Percentiles rank a stretch among this genome's conserved stretches.
Conservation (phyloP, 441 rosid genomes). For the Pelargonium australe region DNA sequence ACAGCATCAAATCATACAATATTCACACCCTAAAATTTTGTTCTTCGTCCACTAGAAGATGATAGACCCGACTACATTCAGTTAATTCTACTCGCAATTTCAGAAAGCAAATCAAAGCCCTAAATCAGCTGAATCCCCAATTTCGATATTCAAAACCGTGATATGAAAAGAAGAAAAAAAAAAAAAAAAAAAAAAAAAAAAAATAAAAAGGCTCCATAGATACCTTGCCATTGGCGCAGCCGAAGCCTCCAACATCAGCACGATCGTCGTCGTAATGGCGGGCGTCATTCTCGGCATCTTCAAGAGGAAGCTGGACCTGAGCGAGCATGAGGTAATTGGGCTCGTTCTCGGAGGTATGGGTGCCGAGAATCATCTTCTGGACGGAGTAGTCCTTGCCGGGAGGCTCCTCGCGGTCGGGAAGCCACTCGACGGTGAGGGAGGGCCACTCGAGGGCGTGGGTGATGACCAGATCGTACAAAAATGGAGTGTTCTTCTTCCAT, state of each 20-base stretch:
- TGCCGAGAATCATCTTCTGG: slow-evolving; percentile 95
- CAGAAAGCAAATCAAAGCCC: no score
- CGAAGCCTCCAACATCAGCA: slow-evolving; percentile 77
- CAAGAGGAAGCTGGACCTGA: slow-evolving; percentile 87
- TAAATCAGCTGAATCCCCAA: no score
- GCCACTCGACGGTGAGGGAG: slow-evolving; percentile 93
- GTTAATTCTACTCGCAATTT: no score
- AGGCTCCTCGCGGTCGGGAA: slow-evolving; percentile 87
- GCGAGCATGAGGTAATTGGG: slow-evolving; percentile 95
- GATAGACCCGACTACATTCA: no score
- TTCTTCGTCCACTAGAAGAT: no score
- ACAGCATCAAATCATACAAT: no score
- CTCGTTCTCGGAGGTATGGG: slow-evolving; percentile 95
- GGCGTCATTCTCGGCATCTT: slow-evolving; percentile 77
- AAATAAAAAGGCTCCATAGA: no score
- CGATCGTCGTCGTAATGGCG: slow-evolving; percentile 89
- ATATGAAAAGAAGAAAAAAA: not conserved
- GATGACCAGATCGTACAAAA: slow-evolving; percentile 80
- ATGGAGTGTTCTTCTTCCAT: slow-evolving; percentile 98
- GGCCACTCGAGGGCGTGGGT: slow-evolving; percentile 99
- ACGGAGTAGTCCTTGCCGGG: slow-evolving; percentile 79
- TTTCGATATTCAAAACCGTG: no score
- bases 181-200: no score
- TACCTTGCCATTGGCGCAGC: slow-evolving; percentile 82
- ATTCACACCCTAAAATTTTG: no score